A percentile compares a stretch with the other conserved stretches of the same genome.
These are phyloP conservation scores for Ensete glaucum DNA, from an alignment of 176 grass and related monocot genomes.

Conservation along the genomic window DNA sequence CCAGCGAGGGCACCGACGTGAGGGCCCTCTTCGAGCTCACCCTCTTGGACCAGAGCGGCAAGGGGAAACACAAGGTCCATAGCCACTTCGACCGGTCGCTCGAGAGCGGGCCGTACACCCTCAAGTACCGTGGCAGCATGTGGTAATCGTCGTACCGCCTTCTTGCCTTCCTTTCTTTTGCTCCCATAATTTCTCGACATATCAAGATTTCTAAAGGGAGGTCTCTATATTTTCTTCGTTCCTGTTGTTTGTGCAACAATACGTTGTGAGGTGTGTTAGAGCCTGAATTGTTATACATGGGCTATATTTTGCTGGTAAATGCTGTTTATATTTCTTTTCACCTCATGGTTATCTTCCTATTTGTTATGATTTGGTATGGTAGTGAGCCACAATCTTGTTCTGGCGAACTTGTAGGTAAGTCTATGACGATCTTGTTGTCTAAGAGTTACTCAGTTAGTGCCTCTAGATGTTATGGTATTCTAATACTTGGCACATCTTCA, in stretches of 20 bases:
- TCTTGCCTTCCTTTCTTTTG: neutral
- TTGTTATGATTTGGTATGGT: neutral
- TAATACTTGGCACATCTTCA: neutral
- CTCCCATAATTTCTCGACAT: neutral
- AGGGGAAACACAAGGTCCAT: slow-evolving; percentile 74
- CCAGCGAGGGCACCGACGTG: slow-evolving; percentile 75
- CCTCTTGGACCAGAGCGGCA: slow-evolving; percentile 77
- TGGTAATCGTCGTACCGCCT: slow-evolving; percentile 40
- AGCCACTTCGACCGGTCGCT: slow-evolving; percentile 72
- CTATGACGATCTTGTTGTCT: neutral
- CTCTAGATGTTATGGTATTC: neutral
- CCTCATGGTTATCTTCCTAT: neutral
- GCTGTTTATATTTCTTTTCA: neutral
- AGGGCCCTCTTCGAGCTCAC: slow-evolving; percentile 91
- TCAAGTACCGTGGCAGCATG: slow-evolving; percentile 88
- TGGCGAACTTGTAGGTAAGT: neutral
- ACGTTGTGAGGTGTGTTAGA: too few relatives aligned
- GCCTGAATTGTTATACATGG: too few relatives aligned
- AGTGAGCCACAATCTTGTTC: neutral
- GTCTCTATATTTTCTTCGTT: too few relatives aligned
- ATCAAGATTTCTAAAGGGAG: too few relatives aligned
- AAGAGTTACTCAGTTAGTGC: neutral
- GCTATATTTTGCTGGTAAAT: too few relatives aligned
- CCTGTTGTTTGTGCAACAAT: too few relatives aligned
- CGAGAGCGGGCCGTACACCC: slow-evolving; percentile 72